phyloP scores from a whole-genome alignment of 2,329 filamentous ascomycete species.

The Rutstroemia sp. region DNA sequence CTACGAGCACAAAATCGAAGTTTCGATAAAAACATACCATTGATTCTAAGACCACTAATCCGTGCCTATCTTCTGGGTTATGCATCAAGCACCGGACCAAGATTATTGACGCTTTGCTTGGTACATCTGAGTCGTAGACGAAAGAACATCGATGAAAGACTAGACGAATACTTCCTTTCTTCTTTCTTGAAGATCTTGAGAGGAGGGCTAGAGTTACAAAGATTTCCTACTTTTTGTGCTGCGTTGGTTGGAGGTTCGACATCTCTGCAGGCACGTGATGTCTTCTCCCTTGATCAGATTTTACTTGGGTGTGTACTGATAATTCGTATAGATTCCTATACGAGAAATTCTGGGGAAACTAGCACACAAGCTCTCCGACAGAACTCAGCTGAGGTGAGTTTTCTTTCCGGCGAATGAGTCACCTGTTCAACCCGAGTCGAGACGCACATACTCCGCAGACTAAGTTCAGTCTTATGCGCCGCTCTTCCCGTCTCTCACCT shows the following conservation, averaged over 20 bases:
- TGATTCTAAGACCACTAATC: constrained; percentile 45
- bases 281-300: not conserved
- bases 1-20: constrained; percentile 16
- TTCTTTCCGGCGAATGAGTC: not conserved
- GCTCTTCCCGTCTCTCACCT: not conserved
- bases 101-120: constrained; percentile 47
- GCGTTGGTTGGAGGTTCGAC: constrained; percentile 52
- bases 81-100: constrained; percentile 49
- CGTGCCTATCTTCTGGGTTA: constrained; percentile 56
- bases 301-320: not conserved
- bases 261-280: constrained; percentile 46
- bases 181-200: constrained; percentile 35
- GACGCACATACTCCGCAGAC: no score
- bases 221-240: constrained; percentile 58
- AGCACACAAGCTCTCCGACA: constrained; percentile 21
- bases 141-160: constrained; percentile 21
- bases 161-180: constrained; percentile 8
- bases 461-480: not conserved
- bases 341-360: constrained; percentile 24
- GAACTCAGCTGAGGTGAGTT: constrained; percentile 22
- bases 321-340: constrained; percentile 28
- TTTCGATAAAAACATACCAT: constrained; percentile 34
- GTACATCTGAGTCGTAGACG: constrained; percentile 36
- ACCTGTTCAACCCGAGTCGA: no score
- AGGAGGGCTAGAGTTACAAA: constrained; percentile 44